Evolutionary conservation across 1,284 basidiomycete genomes (phyloP), one percentile per base, ranked within the genome.

Genomic region (Cryptococcus depauperatus): DNA sequence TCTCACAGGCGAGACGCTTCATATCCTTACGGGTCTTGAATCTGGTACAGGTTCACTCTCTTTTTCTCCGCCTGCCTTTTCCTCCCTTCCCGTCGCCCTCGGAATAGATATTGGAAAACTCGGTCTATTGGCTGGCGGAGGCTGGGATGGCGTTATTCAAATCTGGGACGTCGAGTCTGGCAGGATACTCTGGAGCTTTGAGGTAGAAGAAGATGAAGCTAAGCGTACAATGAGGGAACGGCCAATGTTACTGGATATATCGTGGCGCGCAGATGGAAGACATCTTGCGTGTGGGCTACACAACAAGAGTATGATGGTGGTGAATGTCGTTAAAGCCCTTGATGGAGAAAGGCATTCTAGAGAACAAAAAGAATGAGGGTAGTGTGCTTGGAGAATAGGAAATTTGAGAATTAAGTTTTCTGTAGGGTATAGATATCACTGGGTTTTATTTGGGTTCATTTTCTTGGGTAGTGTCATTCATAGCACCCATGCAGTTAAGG

Each of bases 151-250:
- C 1, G 52, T 58, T 27, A 35, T 64, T 1, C 32, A 56, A 3
- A 48, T 69, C 1, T 69, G 64, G 64, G 61, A 68, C 42, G 50
- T 68, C 2, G 54, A 57, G 32, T 56, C 53, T 14, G 66, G 66
- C 1, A 43, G 54, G 6, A 25, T 44, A 1, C 28, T 61, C 18
- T 47, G 54, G 21, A 56, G 59, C 33, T 57, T 51, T 34, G 62
- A 64, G 37, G 42, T 62, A 13, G 61, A 63, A 1, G 62, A 64
- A 22, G 63, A 59, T 14, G 43, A 44, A 4, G 52, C 46, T 10
- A 51, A 56, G 21, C 56, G 58, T 35, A 47, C 34, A n/a, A 22
- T 48, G 0, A 42, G 64, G 6, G 59, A 59, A 39, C 48, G 53
- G 35, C 61, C 64, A 0, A 62, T 64, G 57, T 60, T 67, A 53